These are phyloP conservation scores for Aphanomyces astaci DNA, from an alignment of 352 stramenopile genomes.

Conservation along the genomic window DNA sequence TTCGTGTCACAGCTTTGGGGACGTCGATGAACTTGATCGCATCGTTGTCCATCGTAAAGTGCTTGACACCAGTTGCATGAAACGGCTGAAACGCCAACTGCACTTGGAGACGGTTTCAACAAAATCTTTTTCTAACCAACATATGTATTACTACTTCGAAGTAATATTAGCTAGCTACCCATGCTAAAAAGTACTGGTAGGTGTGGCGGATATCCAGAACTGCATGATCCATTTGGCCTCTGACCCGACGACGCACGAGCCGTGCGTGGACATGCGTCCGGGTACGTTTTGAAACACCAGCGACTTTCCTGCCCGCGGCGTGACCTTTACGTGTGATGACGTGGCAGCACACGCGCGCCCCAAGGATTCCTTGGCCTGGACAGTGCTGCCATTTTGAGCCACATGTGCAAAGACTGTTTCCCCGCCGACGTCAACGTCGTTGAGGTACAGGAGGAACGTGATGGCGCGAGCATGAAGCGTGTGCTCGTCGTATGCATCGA, in stretches of 20 bases:
- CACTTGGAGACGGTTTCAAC: neutral
- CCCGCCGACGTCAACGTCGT: neutral
- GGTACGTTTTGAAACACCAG: neutral
- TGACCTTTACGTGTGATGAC: neutral
- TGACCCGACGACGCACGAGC: neutral
- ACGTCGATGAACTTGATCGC: neutral
- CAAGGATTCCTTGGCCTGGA: neutral
- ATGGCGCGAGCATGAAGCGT: neutral
- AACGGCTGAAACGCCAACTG: neutral
- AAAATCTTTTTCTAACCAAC: too few species aligned
- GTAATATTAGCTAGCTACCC: neutral
- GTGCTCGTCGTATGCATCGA: neutral
- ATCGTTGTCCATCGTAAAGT: neutral
- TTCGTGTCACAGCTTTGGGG: neutral
- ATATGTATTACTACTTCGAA: constrained; percentile 3
- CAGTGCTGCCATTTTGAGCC: neutral
- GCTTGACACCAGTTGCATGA: constrained; percentile 4
- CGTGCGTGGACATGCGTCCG: neutral
- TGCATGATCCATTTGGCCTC: constrained; percentile 5
- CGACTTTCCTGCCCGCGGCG: neutral
- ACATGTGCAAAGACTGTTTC: constrained; percentile 8
- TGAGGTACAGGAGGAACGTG: neutral
- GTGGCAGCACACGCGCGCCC: neutral
- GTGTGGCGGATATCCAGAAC: neutral
- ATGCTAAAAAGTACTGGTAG: neutral